These are phyloP conservation scores for Syncephalastrum monosporum DNA, from an alignment of 371 early-diverging fungal genomes.

Conservation along the genomic window DNA sequence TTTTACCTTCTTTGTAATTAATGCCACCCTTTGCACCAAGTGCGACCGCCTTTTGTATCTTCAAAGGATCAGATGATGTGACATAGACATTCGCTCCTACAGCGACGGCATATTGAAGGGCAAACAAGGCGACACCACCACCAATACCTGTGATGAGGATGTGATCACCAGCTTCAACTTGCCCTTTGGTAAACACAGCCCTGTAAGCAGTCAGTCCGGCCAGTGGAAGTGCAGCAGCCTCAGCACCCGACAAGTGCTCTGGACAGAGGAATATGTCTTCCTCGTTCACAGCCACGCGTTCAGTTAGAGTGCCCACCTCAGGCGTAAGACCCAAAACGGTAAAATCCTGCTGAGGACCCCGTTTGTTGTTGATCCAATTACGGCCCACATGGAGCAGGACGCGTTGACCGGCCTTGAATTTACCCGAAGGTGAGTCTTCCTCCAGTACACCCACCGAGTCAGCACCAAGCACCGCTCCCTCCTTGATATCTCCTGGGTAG, in stretches of 20 bases:
- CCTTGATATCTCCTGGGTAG: conserved; percentile 32
- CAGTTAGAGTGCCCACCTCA: conserved; percentile 57
- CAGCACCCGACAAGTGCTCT: conserved; percentile 53
- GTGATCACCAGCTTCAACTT: conserved; percentile 53
- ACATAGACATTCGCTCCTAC: conserved; percentile 71
- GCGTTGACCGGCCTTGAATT: conserved; percentile 31
- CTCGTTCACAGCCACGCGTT: conserved; percentile 48
- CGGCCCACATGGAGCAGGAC: conserved; percentile 56
- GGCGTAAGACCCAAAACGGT: conserved; percentile 61
- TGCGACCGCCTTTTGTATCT: conserved; percentile 59
- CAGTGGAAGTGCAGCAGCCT: conserved; percentile 70
- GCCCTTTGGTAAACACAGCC: conserved; percentile 58
- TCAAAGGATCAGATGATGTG: conserved; percentile 61
- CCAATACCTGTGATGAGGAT: conserved; percentile 75
- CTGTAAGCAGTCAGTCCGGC: conserved; percentile 70
- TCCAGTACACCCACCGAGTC: conserved; percentile 59
- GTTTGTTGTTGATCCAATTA: conserved; percentile 59
- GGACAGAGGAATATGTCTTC: conserved; percentile 55
- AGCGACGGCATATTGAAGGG: conserved; percentile 67
- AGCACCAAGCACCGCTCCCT: conserved; percentile 53
- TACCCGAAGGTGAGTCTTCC: not conserved
- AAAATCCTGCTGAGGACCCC: conserved; percentile 59
- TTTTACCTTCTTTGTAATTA: conserved; percentile 62
- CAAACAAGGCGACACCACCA: conserved; percentile 74
- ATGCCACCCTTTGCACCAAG: conserved; percentile 72